Percentiles rank a stretch among this genome's conserved stretches.
Evolutionary conservation across 768 basidiomycete genomes (phyloP).

Genomic region (Gautieria morchelliformis): DNA sequence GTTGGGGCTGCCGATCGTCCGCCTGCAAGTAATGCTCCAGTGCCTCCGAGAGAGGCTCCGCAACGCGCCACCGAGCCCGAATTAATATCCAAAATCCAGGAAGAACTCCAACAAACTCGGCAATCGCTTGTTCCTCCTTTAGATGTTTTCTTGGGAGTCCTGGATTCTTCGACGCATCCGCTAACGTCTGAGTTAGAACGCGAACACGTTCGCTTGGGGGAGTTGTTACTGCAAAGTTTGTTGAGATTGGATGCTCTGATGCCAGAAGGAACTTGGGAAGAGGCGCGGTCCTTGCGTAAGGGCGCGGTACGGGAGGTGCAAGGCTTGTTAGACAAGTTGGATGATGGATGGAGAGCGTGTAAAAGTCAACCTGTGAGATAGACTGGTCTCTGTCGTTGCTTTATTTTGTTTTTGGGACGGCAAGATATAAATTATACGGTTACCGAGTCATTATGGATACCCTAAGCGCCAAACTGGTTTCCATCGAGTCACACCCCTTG

Average conservation of each 20-base stretch:
- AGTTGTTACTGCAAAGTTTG: constrained; percentile 79
- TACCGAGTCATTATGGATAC: no score
- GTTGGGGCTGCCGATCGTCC: constrained; percentile 40
- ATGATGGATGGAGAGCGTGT: constrained; percentile 48
- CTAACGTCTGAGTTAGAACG: constrained; percentile 22
- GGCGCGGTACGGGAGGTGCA: constrained; percentile 83
- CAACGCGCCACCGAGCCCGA: constrained; percentile 31
- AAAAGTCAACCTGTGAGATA: constrained; percentile 1
- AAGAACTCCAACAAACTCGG: constrained; percentile 45
- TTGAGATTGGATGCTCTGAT: constrained; percentile 77
- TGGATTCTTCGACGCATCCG: constrained; percentile 18
- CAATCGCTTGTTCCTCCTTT: constrained; percentile 46
- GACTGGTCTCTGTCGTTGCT: background rate
- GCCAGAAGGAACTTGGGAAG: constrained; percentile 65
- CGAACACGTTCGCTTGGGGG: constrained; percentile 56
- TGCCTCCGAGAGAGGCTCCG: constrained; percentile 14
- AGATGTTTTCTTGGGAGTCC: constrained; percentile 39
- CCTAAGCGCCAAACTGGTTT: background rate
- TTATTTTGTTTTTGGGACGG: background rate
- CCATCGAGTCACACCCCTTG: background rate
- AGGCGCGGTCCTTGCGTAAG: constrained; percentile 74
- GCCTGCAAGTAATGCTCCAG: constrained; percentile 16
- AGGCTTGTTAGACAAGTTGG: constrained; percentile 67
- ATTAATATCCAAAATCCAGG: constrained; percentile 43
- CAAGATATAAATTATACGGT: background rate